Evolutionary conservation across 768 basidiomycete genomes (phyloP).

Genomic region (Lactarius indigo): DNA sequence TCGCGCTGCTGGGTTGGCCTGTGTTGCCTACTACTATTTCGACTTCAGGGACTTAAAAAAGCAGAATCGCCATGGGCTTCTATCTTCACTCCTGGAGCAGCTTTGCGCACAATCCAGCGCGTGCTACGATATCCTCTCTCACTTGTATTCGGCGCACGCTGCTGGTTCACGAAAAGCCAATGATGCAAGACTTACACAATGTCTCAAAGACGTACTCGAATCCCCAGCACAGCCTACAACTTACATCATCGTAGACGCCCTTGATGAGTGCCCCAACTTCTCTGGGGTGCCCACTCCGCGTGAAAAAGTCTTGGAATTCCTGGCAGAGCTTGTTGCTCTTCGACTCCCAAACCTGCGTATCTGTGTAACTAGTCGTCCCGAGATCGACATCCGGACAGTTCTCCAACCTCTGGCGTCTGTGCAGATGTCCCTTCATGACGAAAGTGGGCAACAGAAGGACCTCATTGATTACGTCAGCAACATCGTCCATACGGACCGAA

Average conservation of each 20-base stretch:
- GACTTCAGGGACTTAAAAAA: slow-evolving; percentile 11
- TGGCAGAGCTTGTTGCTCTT: not conserved
- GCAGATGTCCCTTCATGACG: slow-evolving; percentile 2
- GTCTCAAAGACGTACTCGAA: slow-evolving; percentile 9
- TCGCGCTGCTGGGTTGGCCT: slow-evolving; percentile 1
- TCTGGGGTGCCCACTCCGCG: slow-evolving; percentile 4
- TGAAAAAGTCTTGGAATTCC: not conserved
- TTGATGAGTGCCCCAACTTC: slow-evolving; percentile 14
- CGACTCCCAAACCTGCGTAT: slow-evolving; percentile 1
- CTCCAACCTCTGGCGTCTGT: not conserved
- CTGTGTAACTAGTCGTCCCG: slow-evolving; percentile 10
- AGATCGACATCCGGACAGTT: not conserved
- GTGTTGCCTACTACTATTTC: slow-evolving; percentile 14
- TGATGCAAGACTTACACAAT: not conserved
- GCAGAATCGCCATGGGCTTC: slow-evolving; percentile 1
- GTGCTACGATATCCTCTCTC: not conserved
- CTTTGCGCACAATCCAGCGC: slow-evolving; percentile 1
- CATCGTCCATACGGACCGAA: not conserved
- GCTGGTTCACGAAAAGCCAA: not conserved
- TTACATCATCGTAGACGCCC: slow-evolving; percentile 12
- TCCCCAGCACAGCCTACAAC: not conserved
- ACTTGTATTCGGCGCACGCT: not conserved
- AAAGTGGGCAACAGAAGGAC: slow-evolving; percentile 4
- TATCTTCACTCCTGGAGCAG: slow-evolving; percentile 12
- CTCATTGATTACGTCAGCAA: not conserved